phyloP scores from a whole-genome alignment of 345 rosid species.

The Cardamine resedifolia region DNA sequence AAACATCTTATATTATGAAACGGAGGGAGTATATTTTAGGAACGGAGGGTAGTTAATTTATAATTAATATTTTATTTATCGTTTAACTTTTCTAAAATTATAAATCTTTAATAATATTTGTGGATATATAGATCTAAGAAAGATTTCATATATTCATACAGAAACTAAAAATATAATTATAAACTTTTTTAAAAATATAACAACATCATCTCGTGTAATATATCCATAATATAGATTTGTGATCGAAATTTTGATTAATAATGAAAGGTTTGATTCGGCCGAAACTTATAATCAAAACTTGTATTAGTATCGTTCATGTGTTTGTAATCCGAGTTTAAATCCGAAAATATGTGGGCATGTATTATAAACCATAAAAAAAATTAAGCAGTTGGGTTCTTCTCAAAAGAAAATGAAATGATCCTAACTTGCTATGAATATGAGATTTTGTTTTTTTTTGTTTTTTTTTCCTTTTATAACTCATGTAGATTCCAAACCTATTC shows the following conservation, averaged over 20 bases:
- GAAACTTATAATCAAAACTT: background rate
- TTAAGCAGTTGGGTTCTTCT: too few species aligned
- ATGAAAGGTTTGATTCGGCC: background rate
- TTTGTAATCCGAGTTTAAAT: background rate
- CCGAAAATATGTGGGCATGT: background rate
- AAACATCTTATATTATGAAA: too few species aligned
- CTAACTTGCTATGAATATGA: background rate
- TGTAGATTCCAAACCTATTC: background rate
- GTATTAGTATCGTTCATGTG: background rate
- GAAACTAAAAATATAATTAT: background rate
- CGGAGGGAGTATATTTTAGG: too few species aligned
- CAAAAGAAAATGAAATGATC: background rate
- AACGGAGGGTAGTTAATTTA: too few species aligned
- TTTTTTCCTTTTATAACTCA: too few species aligned
- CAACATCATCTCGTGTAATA: background rate
- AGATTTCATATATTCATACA: background rate
- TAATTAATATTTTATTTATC: background rate
- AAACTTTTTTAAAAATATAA: background rate
- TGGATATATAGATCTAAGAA: background rate
- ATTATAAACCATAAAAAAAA: background rate
- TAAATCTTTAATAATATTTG: background rate
- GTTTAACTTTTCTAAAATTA: background rate
- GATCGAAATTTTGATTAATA: background rate
- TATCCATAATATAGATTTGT: background rate
- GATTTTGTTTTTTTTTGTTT: too few species aligned